Evolutionary conservation across 1,284 basidiomycete genomes (phyloP), one percentile per base, ranked within the genome.

Genomic region (Trametes sp.): DNA sequence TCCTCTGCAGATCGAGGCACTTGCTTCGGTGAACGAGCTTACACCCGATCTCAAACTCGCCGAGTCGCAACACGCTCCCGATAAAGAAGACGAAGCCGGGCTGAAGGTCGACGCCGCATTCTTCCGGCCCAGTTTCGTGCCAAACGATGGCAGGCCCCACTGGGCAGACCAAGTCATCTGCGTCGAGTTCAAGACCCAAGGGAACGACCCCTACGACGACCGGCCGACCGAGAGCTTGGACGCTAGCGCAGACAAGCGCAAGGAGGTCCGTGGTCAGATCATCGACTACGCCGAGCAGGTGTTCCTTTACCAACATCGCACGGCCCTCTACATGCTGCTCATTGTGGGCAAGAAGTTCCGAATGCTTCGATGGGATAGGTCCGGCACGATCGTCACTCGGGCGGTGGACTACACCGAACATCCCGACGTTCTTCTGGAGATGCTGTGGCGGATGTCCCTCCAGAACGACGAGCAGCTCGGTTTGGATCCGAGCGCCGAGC

Each of bases 381-480:
- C 69, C 4, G 66, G 66, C 4, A 45, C 41, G 8, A n/a, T 64
- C 35, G 57, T 66, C 7, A 50, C 65, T 3, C 24, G 36, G 29
- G 45, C 46, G 13, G 11, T 66, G 31, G 56, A 66, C 65, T 66
- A 66, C 54, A 19, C n/a, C 36, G 31, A 53, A 1, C 9, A 58
- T 11, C 31, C 31, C 5, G 31, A 57, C 13, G 13, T 55, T 26
- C 41, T 61, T 21, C 57, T 49, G 28, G 55, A 63, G 16, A 31
- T 66, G 33, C 42, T 63, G 60, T 29, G 71, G 72, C 41, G 74
- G 69, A 46, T 68, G 60, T 26, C 63, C 66, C 41, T 70, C 69
- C 59, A 61, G 67, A 29, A 64, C 72, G 36, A 74, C 72, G 53
- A 73, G 68, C 59, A 74, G 70, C 62, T 74, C 60, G 33, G 75